phyloP scores from a whole-genome alignment of 345 rosid species.

The Sonneratia alba region DNA sequence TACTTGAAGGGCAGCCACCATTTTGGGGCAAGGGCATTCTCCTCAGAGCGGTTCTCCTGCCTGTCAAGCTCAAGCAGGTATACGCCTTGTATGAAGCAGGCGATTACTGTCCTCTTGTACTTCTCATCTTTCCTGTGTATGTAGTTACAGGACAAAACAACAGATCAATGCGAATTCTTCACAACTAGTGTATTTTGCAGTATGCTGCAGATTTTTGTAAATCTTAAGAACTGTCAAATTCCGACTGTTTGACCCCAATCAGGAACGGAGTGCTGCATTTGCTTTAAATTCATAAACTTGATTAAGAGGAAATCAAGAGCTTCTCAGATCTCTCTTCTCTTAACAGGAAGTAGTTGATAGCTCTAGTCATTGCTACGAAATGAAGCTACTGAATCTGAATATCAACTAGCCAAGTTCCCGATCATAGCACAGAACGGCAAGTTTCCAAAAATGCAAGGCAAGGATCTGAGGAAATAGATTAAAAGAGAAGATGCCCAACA shows the following conservation, averaged over 20 bases:
- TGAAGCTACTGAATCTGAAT: too few relatives aligned
- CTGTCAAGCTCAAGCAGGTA: slow-evolving; percentile 87
- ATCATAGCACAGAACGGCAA: not conserved
- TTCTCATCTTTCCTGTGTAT: slow-evolving; percentile 72
- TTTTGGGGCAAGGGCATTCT: slow-evolving; percentile 74
- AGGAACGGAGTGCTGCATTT: not conserved
- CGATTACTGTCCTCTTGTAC: slow-evolving; percentile 80
- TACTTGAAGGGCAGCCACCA: slow-evolving; percentile 96
- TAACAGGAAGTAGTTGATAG: too few relatives aligned
- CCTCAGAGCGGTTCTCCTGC: slow-evolving; percentile 61
- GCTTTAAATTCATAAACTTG: not conserved
- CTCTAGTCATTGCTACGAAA: too few relatives aligned
- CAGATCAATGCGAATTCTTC: not conserved
- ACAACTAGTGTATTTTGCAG: not conserved
- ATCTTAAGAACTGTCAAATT: not conserved
- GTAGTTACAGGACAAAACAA: not conserved
- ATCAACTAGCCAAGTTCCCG: not conserved
- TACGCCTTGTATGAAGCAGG: slow-evolving; percentile 93
- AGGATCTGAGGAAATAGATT: not conserved
- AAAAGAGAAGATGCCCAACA: not conserved
- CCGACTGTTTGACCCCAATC: not conserved
- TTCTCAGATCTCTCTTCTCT: too few relatives aligned
- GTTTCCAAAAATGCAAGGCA: not conserved
- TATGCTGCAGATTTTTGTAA: not conserved
- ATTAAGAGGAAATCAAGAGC: not conserved